These are phyloP conservation scores for Pythium aristosporum DNA, from an alignment of 352 stramenopile species.

Conservation along the genomic window DNA sequence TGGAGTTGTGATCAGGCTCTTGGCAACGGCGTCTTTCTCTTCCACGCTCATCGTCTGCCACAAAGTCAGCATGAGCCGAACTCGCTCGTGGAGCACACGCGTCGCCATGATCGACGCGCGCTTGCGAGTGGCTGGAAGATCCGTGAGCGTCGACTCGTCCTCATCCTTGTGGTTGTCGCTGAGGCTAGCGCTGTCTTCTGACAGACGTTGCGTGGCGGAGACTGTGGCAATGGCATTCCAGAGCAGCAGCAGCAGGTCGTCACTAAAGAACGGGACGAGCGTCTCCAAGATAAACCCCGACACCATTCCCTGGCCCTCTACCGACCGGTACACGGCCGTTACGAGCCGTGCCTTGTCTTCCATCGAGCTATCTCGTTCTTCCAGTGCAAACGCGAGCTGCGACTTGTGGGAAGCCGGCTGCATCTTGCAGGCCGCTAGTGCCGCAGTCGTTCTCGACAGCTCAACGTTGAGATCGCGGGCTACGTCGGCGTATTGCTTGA, in stretches of 20 bases:
- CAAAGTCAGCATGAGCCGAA: slow-evolving; percentile 46
- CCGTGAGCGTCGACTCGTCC: background rate
- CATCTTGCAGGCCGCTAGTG: slow-evolving; percentile 2
- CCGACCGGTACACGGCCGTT: slow-evolving; percentile 29
- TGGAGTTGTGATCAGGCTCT: slow-evolving; percentile 25
- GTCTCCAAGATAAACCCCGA: slow-evolving; percentile 37
- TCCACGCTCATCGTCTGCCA: slow-evolving; percentile 55
- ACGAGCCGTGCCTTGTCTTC: slow-evolving; percentile 16
- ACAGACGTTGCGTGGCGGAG: slow-evolving; percentile 16
- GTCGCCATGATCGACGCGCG: slow-evolving; percentile 42
- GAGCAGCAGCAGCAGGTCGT: slow-evolving; percentile 56
- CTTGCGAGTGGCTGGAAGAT: slow-evolving; percentile 20
- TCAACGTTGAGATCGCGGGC: slow-evolving; percentile 25
- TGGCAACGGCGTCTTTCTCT: slow-evolving; percentile 43
- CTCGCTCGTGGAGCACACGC: slow-evolving; percentile 61
- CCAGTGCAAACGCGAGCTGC: slow-evolving; percentile 7
- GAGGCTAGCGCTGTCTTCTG: slow-evolving; percentile 4
- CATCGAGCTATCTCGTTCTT: background rate
- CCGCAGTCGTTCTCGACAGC: slow-evolving; percentile 11
- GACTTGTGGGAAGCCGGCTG: background rate
- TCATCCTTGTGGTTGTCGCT: background rate
- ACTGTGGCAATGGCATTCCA: slow-evolving; percentile 60
- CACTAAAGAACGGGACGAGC: slow-evolving; percentile 47
- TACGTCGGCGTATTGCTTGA: slow-evolving; percentile 48
- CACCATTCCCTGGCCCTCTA: slow-evolving; percentile 30